Conservation (phyloP, 2,329 filamentous ascomycete genomes). For the Fusarium torulosum region DNA sequence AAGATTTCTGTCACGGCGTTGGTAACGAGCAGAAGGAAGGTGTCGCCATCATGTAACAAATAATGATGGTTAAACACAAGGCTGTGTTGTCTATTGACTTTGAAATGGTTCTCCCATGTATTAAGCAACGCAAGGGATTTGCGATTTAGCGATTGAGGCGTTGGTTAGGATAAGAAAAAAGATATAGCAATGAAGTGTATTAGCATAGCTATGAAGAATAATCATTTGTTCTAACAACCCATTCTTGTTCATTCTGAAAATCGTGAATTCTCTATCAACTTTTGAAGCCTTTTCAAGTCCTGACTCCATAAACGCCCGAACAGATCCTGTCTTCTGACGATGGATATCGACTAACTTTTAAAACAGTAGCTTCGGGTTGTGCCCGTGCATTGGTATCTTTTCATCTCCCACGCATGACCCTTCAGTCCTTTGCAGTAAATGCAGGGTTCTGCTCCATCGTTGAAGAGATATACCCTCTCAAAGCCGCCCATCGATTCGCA, state of each 20-base stretch:
- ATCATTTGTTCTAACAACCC: background rate
- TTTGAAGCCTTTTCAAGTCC: background rate
- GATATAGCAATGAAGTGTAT: slow-evolving; percentile 9
- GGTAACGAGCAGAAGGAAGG: slow-evolving; percentile 34
- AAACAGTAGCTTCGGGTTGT: background rate
- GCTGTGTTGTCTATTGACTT: slow-evolving; percentile 14
- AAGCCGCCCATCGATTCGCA: slow-evolving; percentile 79
- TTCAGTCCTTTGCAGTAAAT: slow-evolving; percentile 62
- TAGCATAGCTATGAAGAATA: slow-evolving; percentile 31
- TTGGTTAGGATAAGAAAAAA: slow-evolving; percentile 39
- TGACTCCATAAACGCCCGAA: slow-evolving; percentile 43
- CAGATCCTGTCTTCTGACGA: background rate
- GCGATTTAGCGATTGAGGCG: slow-evolving; percentile 37
- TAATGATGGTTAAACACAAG: slow-evolving; percentile 10
- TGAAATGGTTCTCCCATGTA: slow-evolving; percentile 16
- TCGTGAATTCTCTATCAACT: background rate
- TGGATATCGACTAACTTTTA: background rate
- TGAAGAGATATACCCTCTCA: slow-evolving; percentile 84
- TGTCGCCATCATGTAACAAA: slow-evolving; percentile 19
- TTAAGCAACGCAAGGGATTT: slow-evolving; percentile 27
- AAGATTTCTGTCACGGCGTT: slow-evolving; percentile 43
- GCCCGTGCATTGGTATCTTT: slow-evolving; percentile 15
- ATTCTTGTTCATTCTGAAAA: background rate
- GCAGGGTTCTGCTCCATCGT: slow-evolving; percentile 92
- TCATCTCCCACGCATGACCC: too few relatives aligned